Conservation (phyloP, 192 early-diverging fungal genomes). For the Tieghemiomyces parasiticus region DNA sequence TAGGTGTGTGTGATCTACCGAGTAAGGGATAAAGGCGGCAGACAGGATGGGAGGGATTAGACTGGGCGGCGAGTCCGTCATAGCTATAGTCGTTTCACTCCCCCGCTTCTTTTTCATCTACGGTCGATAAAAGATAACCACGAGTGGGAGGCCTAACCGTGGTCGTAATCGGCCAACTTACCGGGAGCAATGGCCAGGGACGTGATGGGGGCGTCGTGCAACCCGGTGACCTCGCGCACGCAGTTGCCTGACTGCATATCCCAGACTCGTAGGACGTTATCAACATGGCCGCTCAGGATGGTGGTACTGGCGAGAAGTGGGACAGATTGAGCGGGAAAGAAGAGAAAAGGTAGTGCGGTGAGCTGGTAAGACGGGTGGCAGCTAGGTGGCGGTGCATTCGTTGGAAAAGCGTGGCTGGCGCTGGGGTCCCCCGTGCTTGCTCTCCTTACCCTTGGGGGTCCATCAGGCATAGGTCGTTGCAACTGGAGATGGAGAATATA, state of each 20-base stretch:
- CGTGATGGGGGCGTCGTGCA: slow-evolving; percentile 84
- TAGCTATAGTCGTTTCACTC: neutral
- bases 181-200: slow-evolving; percentile 58
- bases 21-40: slow-evolving; percentile 6
- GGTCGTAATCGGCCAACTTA: slow-evolving; percentile 18
- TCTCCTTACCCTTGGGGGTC: slow-evolving; percentile 70
- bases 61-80: too few species aligned
- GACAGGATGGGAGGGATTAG: too few species aligned
- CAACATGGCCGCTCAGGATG: slow-evolving; percentile 84
- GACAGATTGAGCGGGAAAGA: too few species aligned
- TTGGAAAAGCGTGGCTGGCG: too few species aligned
- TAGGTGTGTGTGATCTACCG: slow-evolving; percentile 46
- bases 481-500: slow-evolving; percentile 86
- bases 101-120: neutral
- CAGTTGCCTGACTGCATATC: slow-evolving; percentile 67
- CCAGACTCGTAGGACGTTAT: slow-evolving; percentile 87
- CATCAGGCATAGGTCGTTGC: slow-evolving; percentile 77
- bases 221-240: slow-evolving; percentile 66
- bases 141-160: neutral
- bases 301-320: too few species aligned
- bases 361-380: too few species aligned
- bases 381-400: too few species aligned
- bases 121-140: neutral
- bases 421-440: too few species aligned
- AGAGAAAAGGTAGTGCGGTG: too few species aligned